Evolutionary conservation across 2,329 filamentous ascomycete genomes (phyloP).

Genomic region (Microthyrium microscopicum): DNA sequence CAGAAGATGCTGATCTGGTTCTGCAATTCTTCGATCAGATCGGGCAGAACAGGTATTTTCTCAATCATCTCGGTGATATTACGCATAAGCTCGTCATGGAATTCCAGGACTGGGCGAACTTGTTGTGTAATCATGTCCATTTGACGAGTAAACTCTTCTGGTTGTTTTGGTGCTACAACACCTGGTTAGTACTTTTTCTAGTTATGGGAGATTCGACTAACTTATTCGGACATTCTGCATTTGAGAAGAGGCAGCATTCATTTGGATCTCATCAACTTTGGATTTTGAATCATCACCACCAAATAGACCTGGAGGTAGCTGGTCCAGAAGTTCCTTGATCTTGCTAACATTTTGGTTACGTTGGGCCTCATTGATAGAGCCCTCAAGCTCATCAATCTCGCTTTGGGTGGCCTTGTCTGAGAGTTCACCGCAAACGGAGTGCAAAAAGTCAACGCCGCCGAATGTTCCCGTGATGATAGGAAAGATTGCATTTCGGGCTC

Average conservation of each 20-base stretch:
- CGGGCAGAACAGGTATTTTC: constrained; percentile 68
- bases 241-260: constrained; percentile 57
- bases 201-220: no score
- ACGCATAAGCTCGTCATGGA: constrained; percentile 79
- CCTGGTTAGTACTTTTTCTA: no score
- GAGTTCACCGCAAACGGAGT: constrained; percentile 65
- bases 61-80: constrained; percentile 62
- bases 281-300: constrained; percentile 57
- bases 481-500: constrained; percentile 50
- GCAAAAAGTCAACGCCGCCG: constrained; percentile 84
- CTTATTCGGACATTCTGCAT: constrained; percentile 57
- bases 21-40: constrained; percentile 71
- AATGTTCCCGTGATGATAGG: constrained; percentile 84
- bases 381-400: constrained; percentile 76
- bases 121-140: constrained; percentile 56
- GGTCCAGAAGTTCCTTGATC: constrained; percentile 62
- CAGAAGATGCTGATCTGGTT: constrained; percentile 81
- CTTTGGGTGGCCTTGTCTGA: constrained; percentile 83
- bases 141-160: constrained; percentile 71
- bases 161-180: constrained; percentile 63
- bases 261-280: constrained; percentile 65
- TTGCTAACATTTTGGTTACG: constrained; percentile 53
- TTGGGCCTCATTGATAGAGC: constrained; percentile 51
- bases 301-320: constrained; percentile 67
- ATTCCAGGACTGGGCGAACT: constrained; percentile 79